Percentiles rank a stretch among this genome's conserved stretches.
These are phyloP conservation scores for Teratosphaeria pseudoeucalypti DNA, from an alignment of 2,329 filamentous ascomycete species.

Conservation along the genomic window DNA sequence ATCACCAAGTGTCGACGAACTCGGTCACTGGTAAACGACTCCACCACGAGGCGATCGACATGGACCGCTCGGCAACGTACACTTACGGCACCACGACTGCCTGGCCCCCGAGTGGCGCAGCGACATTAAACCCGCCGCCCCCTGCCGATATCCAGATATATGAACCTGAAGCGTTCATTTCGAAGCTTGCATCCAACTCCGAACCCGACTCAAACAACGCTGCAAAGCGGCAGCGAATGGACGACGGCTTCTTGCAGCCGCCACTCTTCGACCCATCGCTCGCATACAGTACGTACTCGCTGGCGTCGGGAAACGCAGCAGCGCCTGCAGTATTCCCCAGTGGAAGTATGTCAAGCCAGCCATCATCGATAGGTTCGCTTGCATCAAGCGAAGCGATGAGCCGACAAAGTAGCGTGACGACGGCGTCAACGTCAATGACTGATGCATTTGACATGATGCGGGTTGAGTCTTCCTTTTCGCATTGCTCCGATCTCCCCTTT, in stretches of 20 bases:
- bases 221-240: slow-evolving; percentile 16
- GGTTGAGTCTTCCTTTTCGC: slow-evolving; percentile 31
- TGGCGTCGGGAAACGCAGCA: slow-evolving; percentile 6
- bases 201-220: slow-evolving; percentile 7
- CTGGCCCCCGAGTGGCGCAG: slow-evolving; percentile 16
- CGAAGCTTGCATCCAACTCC: slow-evolving; percentile 15
- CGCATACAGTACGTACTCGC: slow-evolving; percentile 11
- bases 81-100: slow-evolving; percentile 14
- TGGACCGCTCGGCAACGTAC: slow-evolving; percentile 13
- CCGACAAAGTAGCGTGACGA: slow-evolving; percentile 34
- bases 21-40: slow-evolving; percentile 17
- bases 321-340: slow-evolving; percentile 14
- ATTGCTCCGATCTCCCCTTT: slow-evolving; percentile 11
- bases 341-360: slow-evolving; percentile 19
- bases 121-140: slow-evolving; percentile 10
- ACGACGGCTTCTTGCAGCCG: slow-evolving; percentile 7
- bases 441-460: slow-evolving; percentile 35
- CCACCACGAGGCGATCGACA: slow-evolving; percentile 12
- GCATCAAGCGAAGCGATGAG: slow-evolving; percentile 30
- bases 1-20: slow-evolving; percentile 1
- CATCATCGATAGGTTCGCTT: slow-evolving; percentile 15
- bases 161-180: slow-evolving; percentile 20
- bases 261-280: slow-evolving; percentile 7
- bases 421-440: slow-evolving; percentile 26
- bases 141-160: slow-evolving; percentile 13